A percentile compares a stretch with the other conserved stretches of the same genome.
phyloP scores from a whole-genome alignment of 2,329 filamentous ascomycete species.

The Monosporascus sp. region DNA sequence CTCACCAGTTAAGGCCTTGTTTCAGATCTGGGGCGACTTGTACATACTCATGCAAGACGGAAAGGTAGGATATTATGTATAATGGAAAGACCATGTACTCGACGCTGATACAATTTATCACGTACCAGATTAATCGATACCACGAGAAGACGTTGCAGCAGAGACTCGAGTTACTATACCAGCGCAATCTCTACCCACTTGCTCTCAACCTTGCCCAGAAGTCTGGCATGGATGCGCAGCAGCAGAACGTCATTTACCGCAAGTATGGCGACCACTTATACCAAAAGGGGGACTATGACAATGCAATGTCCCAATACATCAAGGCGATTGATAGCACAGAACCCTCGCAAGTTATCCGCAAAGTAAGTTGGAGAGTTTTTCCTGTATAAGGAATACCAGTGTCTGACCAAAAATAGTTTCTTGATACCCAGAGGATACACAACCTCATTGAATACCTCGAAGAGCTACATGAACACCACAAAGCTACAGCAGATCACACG shows the following conservation, averaged over 20 bases:
- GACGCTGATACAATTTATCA: conserved; percentile 14
- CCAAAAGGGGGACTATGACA: conserved; percentile 92
- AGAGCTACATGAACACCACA: conserved; percentile 89
- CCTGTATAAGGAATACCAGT: no score
- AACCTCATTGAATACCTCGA: conserved; percentile 97
- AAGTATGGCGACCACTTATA: conserved; percentile 94
- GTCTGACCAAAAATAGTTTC: conserved; percentile 52
- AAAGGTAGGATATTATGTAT: conserved; percentile 53
- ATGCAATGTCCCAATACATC: conserved; percentile 98
- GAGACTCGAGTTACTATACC: conserved; percentile 87
- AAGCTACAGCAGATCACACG: conserved; percentile 90
- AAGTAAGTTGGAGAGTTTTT: conserved; percentile 42
- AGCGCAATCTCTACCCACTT: conserved; percentile 84
- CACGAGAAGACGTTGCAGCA: conserved; percentile 88
- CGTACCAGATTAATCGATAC: conserved; percentile 68
- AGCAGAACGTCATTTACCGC: conserved; percentile 88
- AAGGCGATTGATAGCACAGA: conserved; percentile 94
- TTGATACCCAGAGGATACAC: conserved; percentile 95
- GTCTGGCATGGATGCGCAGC: conserved; percentile 68
- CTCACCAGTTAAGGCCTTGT: conserved; percentile 71
- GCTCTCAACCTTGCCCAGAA: conserved; percentile 93
- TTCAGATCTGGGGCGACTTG: conserved; percentile 85
- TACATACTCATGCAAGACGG: conserved; percentile 89
- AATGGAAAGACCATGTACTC: no score
- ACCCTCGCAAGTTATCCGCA: conserved; percentile 91